Percentiles rank a stretch among this genome's conserved stretches.
phyloP scores from a whole-genome alignment of 768 basidiomycete species.

The Boletus tylopilopsis region DNA sequence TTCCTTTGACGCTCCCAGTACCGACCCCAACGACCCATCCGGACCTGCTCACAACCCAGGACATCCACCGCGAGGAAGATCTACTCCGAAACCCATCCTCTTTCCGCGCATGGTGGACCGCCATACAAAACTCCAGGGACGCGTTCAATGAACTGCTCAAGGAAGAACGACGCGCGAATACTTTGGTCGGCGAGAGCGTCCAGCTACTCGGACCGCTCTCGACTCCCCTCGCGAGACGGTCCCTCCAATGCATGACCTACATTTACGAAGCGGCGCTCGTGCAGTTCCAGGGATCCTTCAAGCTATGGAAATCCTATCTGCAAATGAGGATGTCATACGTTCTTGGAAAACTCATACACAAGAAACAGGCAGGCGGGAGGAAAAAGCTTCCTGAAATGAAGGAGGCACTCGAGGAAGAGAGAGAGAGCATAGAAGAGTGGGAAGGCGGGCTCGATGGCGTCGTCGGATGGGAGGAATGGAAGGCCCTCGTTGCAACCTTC shows the following conservation, averaged over 20 bases:
- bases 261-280: slow-evolving; percentile 91
- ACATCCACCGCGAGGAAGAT: slow-evolving; percentile 91
- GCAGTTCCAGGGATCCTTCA: slow-evolving; percentile 88
- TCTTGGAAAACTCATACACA: slow-evolving; percentile 66
- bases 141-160: slow-evolving; percentile 54
- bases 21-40: slow-evolving; percentile 80
- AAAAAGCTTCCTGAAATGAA: slow-evolving; percentile 92
- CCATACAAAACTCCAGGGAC: slow-evolving; percentile 74
- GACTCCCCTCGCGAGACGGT: slow-evolving; percentile 64
- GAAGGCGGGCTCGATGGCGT: slow-evolving; percentile 80
- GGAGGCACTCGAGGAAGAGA: slow-evolving; percentile 83
- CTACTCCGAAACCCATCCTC: slow-evolving; percentile 86
- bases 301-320: slow-evolving; percentile 94
- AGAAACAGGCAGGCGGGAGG: slow-evolving; percentile 79
- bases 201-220: slow-evolving; percentile 77
- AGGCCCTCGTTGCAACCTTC: slow-evolving; percentile 76
- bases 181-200: slow-evolving; percentile 47
- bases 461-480: slow-evolving; percentile 98
- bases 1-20: slow-evolving; percentile 83
- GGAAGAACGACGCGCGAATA: slow-evolving; percentile 43
- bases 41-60: slow-evolving; percentile 66
- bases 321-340: slow-evolving; percentile 81
- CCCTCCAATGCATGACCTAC: slow-evolving; percentile 81
- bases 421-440: slow-evolving; percentile 80
- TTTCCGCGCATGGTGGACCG: slow-evolving; percentile 90